Evolutionary conservation across 2,329 filamentous ascomycete genomes (phyloP).

Genomic region (Colletotrichum tanaceti): DNA sequence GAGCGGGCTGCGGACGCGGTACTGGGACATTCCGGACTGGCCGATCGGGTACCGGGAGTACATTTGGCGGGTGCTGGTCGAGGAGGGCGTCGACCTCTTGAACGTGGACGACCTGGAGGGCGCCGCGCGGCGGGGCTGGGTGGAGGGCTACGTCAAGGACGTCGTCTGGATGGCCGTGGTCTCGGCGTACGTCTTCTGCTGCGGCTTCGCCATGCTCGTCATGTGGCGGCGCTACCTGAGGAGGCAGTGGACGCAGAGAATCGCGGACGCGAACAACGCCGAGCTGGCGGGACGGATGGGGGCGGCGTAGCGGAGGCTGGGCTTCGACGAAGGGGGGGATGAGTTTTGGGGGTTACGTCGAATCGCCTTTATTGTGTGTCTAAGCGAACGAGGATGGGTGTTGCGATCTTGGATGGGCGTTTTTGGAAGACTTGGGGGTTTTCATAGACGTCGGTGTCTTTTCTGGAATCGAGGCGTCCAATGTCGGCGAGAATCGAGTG

Average conservation of each 20-base stretch:
- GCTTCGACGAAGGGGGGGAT: no score
- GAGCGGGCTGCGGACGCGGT: constrained; percentile 67
- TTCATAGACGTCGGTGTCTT: no score
- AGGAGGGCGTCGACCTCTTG: constrained; percentile 69
- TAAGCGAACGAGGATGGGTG: no score
- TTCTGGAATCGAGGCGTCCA: no score
- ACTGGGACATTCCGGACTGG: constrained; percentile 71
- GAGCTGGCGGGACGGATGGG: no score
- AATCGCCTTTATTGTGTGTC: no score
- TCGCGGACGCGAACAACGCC: background rate
- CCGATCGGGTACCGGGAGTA: constrained; percentile 63
- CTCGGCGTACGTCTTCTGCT: background rate
- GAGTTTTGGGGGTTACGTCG: no score
- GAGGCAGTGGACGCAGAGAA: constrained; percentile 38
- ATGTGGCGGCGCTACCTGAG: background rate
- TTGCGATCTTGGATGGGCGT: no score
- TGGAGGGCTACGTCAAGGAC: background rate
- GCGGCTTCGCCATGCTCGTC: background rate
- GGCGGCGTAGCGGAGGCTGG: no score
- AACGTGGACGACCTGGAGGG: constrained; percentile 68
- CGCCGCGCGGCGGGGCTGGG: background rate
- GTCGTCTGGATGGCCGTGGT: background rate
- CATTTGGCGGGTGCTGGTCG: constrained; percentile 65
- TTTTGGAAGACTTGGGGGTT: no score
- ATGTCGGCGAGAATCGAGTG: no score